Conservation (phyloP, 805 yeast species). For the Komagataella phaffii region DNA sequence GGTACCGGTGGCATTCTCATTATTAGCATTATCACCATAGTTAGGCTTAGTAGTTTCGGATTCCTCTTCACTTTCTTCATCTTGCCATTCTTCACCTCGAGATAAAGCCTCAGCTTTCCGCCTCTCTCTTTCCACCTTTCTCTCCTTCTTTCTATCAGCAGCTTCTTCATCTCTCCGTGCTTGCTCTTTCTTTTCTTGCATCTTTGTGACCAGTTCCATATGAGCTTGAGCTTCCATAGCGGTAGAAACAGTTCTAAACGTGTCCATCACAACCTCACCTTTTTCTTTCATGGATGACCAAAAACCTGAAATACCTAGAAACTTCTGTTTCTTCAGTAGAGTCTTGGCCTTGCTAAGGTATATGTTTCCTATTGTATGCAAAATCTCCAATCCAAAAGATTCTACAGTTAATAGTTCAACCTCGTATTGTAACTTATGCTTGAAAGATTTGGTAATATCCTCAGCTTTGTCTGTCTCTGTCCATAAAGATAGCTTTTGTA, state of each 20-base stretch:
- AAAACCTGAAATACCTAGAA: constrained; percentile 79
- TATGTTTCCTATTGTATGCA: constrained; percentile 71
- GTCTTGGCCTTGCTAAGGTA: constrained; percentile 68
- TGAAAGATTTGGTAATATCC: constrained; percentile 46
- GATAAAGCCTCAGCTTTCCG: neutral
- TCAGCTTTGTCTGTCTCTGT: constrained; percentile 48
- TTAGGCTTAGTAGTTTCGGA: constrained; percentile 14
- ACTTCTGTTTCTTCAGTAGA: constrained; percentile 59
- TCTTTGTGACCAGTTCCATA: constrained; percentile 59
- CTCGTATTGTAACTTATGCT: constrained; percentile 40
- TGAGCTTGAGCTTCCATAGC: constrained; percentile 82
- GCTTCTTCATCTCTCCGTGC: constrained; percentile 12
- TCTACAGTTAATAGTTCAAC: constrained; percentile 82
- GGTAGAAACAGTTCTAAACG: constrained; percentile 67
- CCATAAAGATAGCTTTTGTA: constrained; percentile 28
- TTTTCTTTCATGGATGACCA: constrained; percentile 73
- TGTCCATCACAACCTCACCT: constrained; percentile 71
- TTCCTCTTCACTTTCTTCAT: neutral
- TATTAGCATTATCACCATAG: constrained; percentile 21
- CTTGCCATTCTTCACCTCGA: constrained; percentile 1
- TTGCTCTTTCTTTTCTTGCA: constrained; percentile 38
- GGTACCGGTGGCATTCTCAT: neutral
- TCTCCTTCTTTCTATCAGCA: constrained; percentile 2
- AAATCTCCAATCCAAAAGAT: constrained; percentile 84
- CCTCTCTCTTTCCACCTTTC: neutral